Conservation (phyloP, 1,284 basidiomycete genomes). For the Naganishia liquefaciens region DNA sequence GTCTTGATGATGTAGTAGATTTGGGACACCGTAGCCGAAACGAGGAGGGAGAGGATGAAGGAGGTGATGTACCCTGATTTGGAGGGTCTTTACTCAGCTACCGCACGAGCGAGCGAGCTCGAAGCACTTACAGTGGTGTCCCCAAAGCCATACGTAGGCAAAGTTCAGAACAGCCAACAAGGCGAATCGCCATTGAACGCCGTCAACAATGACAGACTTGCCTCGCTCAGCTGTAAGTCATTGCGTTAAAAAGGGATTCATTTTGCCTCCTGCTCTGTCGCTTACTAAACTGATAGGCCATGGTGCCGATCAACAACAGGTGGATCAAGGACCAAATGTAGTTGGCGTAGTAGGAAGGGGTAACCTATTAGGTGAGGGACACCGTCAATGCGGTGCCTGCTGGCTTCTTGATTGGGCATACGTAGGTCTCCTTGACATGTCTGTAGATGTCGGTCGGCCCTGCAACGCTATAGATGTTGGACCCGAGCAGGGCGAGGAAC, state of each 20-base stretch:
- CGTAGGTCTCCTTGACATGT: slow-evolving; percentile 74
- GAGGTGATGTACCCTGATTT: slow-evolving; percentile 65
- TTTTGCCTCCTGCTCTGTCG: neutral
- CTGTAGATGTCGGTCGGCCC: slow-evolving; percentile 64
- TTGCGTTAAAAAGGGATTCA: neutral
- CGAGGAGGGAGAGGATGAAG: slow-evolving; percentile 81
- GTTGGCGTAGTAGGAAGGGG: slow-evolving; percentile 73
- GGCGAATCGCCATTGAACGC: slow-evolving; percentile 84
- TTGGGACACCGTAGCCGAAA: slow-evolving; percentile 58
- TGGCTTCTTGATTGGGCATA: too few species aligned
- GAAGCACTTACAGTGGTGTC: slow-evolving; percentile 46
- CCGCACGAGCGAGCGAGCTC: neutral
- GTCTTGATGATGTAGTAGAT: slow-evolving; percentile 93
- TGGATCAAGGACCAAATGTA: slow-evolving; percentile 61
- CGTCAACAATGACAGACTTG: slow-evolving; percentile 77
- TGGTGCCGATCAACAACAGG: slow-evolving; percentile 77
- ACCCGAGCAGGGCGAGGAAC: slow-evolving; percentile 70
- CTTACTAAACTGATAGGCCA: slow-evolving; percentile 78
- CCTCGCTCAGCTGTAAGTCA: slow-evolving; percentile 55
- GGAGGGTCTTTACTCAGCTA: neutral
- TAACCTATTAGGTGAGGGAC: slow-evolving; percentile 55
- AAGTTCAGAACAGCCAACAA: slow-evolving; percentile 79
- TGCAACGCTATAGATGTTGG: slow-evolving; percentile 80
- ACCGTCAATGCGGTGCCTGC: too few species aligned
- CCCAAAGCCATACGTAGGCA: slow-evolving; percentile 81